A percentile compares a stretch with the other conserved stretches of the same genome.
Evolutionary conservation across 2,329 filamentous ascomycete genomes (phyloP).

Genomic region (Cryphonectria parasitica): DNA sequence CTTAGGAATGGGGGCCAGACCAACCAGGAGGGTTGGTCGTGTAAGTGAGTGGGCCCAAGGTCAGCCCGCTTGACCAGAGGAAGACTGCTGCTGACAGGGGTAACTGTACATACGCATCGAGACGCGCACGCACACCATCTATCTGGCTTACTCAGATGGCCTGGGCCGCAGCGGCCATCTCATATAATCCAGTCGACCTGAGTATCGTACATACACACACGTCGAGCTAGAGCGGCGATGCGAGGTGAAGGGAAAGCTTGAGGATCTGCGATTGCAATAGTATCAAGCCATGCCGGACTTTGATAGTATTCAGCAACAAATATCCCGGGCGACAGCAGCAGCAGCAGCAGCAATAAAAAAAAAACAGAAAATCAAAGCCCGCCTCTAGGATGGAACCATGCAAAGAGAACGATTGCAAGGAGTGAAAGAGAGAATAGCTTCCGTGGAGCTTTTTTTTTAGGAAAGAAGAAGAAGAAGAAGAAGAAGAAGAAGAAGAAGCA

Average conservation of each 20-base stretch:
- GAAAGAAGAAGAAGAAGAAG: neutral
- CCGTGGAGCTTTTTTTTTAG: neutral
- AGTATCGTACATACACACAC: neutral
- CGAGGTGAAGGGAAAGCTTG: neutral
- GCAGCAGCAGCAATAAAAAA: neutral
- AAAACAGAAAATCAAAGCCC: neutral
- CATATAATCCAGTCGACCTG: neutral
- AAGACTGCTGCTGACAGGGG: neutral
- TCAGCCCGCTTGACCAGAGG: neutral
- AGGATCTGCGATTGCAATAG: neutral
- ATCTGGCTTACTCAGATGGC: neutral
- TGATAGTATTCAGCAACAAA: neutral
- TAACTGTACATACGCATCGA: neutral
- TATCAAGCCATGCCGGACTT: neutral
- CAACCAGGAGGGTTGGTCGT: neutral
- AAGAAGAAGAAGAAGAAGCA: neutral
- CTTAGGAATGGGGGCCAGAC: neutral
- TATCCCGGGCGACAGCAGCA: neutral
- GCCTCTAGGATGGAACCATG: neutral
- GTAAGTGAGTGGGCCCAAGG: neutral
- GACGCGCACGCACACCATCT: neutral
- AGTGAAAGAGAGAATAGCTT: neutral
- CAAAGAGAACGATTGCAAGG: neutral
- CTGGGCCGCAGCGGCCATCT: neutral
- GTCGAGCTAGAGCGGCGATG: neutral